phyloP scores from a whole-genome alignment of 129 eudicot genomes.

The Tagetes patula region DNA sequence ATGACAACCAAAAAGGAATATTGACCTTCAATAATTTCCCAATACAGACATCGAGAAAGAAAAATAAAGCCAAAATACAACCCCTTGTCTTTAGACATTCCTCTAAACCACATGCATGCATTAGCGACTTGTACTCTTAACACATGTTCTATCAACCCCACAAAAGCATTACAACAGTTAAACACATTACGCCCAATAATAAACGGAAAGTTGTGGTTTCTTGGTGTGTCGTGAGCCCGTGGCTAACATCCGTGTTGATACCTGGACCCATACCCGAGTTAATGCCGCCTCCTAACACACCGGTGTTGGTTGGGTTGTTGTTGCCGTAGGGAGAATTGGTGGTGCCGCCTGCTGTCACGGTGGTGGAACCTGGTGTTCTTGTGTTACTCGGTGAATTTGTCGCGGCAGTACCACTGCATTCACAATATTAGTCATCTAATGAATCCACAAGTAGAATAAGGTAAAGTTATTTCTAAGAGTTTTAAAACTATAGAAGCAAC shows the following conservation, averaged over 20 bases:
- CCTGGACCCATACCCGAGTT: conserved; percentile 34
- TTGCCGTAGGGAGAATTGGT: conserved; percentile 36
- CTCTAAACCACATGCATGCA: no score
- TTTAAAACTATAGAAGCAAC: no score
- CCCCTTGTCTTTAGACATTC: no score
- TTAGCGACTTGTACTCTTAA: no score
- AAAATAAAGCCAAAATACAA: no score
- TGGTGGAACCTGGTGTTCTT: conserved; percentile 31
- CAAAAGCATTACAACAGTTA: conserved; percentile 24
- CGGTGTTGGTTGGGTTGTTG: conserved; percentile 40
- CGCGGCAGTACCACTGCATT: conserved; percentile 21
- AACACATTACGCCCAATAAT: conserved; percentile 14
- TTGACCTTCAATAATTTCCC: no score
- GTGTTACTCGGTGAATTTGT: conserved; percentile 29
- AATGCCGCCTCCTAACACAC: conserved; percentile 34
- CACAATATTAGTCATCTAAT: conserved; percentile 2
- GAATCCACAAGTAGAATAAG: not conserved
- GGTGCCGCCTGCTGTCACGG: conserved; percentile 35
- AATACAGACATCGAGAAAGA: no score
- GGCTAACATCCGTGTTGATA: conserved; percentile 33
- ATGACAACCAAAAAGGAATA: no score
- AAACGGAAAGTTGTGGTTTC: conserved; percentile 16
- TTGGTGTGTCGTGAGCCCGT: conserved; percentile 23
- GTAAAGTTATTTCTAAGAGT: no score
- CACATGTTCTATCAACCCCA: conserved; percentile 19